Evolutionary conservation across 768 basidiomycete species (phyloP).

Genomic region (Podaxis mareebaensis): DNA sequence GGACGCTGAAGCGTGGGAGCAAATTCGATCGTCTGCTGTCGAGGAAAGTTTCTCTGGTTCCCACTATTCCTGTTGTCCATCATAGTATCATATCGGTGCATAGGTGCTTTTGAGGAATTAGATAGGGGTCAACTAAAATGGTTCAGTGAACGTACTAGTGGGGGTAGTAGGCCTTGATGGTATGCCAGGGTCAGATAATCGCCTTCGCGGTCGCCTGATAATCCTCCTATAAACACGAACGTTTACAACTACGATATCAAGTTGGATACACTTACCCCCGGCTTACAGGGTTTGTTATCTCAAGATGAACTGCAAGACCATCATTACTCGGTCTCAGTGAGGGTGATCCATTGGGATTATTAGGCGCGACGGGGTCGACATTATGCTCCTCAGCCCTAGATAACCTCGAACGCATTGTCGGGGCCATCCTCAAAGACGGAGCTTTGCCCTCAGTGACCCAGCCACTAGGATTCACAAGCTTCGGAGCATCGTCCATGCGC

Average conservation of each 20-base stretch:
- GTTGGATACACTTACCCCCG: constrained; percentile 18
- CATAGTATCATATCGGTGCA: constrained; percentile 40
- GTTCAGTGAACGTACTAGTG: constrained; percentile 27
- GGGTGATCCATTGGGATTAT: background rate
- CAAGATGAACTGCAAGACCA: background rate
- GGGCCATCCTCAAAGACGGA: constrained; percentile 12
- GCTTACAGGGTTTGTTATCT: constrained; percentile 21
- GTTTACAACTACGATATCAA: background rate
- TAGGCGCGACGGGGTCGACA: no score
- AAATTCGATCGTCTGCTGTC: constrained; percentile 43
- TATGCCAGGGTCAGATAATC: constrained; percentile 38
- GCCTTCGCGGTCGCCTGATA: constrained; percentile 24
- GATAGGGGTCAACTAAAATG: background rate
- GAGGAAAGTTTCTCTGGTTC: constrained; percentile 29
- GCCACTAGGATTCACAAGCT: constrained; percentile 73
- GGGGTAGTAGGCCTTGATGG: constrained; percentile 36
- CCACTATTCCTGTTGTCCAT: constrained; percentile 23
- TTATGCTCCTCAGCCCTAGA: background rate
- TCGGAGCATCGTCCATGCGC: constrained; percentile 67
- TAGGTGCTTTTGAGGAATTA: constrained; percentile 24
- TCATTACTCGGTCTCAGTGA: background rate
- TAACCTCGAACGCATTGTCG: background rate
- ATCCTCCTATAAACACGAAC: background rate
- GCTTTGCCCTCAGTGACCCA: constrained; percentile 55
- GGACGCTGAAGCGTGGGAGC: constrained; percentile 33